Evolutionary conservation across 345 rosid genomes (phyloP).

Genomic region (Clausena lansium): DNA sequence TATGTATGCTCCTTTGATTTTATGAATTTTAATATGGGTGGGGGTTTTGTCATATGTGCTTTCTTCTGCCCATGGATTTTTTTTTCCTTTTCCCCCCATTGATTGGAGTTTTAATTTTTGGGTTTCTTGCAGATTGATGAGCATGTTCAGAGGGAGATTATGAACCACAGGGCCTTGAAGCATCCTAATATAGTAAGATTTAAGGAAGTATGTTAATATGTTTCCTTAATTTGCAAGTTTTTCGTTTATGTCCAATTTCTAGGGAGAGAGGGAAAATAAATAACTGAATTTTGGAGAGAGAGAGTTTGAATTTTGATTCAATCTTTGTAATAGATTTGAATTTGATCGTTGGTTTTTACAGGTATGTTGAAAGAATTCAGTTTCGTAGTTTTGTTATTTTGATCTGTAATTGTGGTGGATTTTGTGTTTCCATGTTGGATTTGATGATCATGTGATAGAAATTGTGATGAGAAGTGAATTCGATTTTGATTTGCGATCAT

Average conservation of each 20-base stretch:
- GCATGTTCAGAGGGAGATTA: slow-evolving; percentile 94
- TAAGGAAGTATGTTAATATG: slow-evolving; percentile 52
- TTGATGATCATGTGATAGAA: too few relatives aligned
- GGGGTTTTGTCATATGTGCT: background rate
- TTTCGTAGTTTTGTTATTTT: slow-evolving; percentile 1
- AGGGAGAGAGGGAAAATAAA: slow-evolving; percentile 1
- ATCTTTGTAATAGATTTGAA: slow-evolving; percentile 1
- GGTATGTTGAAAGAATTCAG: slow-evolving; percentile 18
- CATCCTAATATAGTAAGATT: slow-evolving; percentile 87
- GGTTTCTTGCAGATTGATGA: slow-evolving; percentile 68
- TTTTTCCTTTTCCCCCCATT: too few relatives aligned
- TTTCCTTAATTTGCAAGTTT: background rate
- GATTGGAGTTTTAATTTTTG: background rate
- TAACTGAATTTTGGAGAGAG: slow-evolving; percentile 8
- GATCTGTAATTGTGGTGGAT: slow-evolving; percentile 10
- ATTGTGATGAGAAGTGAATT: slow-evolving; percentile 9
- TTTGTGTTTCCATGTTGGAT: slow-evolving; percentile 17
- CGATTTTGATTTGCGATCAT: slow-evolving; percentile 16
- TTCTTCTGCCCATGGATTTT: background rate
- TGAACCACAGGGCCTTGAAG: slow-evolving; percentile 85
- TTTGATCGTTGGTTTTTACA: slow-evolving; percentile 17
- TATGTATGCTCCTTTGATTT: slow-evolving; percentile 2
- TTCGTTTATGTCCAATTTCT: background rate
- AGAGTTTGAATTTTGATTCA: background rate
- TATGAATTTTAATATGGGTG: too few relatives aligned